phyloP scores from a whole-genome alignment of 2,329 filamentous ascomycete species.

The Fusarium nisikadoi region DNA sequence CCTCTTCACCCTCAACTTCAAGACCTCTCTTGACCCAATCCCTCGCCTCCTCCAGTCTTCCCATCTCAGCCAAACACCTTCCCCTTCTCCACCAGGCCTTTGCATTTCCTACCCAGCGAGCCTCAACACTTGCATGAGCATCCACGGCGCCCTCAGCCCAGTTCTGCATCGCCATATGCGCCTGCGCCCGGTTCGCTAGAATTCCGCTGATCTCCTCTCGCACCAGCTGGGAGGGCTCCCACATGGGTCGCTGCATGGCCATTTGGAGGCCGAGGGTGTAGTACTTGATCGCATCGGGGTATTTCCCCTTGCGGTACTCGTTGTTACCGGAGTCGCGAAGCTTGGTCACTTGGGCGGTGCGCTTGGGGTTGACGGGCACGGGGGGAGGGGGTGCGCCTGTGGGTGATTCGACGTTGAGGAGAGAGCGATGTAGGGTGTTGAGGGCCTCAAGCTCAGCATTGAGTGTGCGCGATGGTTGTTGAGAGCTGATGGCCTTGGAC shows the following conservation, averaged over 20 bases:
- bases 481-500: slow-evolving; percentile 75
- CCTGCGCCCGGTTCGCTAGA: slow-evolving; percentile 89
- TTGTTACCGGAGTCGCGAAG: slow-evolving; percentile 88
- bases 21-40: slow-evolving; percentile 81
- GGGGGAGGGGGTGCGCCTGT: slow-evolving; percentile 82
- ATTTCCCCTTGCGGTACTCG: slow-evolving; percentile 81
- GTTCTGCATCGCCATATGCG: slow-evolving; percentile 81
- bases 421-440: slow-evolving; percentile 80
- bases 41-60: slow-evolving; percentile 81
- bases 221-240: slow-evolving; percentile 87
- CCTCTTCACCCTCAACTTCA: slow-evolving; percentile 82
- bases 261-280: slow-evolving; percentile 92
- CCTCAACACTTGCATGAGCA: slow-evolving; percentile 87
- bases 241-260: slow-evolving; percentile 82
- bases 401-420: slow-evolving; percentile 67
- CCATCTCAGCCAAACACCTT: slow-evolving; percentile 91
- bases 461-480: slow-evolving; percentile 61
- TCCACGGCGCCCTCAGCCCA: slow-evolving; percentile 92
- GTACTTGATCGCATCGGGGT: slow-evolving; percentile 79
- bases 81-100: slow-evolving; percentile 96
- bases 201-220: slow-evolving; percentile 84
- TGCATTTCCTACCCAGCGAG: slow-evolving; percentile 85
- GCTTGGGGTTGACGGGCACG: slow-evolving; percentile 91
- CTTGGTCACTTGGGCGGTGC: slow-evolving; percentile 86
- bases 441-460: slow-evolving; percentile 75